Percentiles rank a stretch among this genome's conserved stretches.
Evolutionary conservation across 257 asterid genomes (phyloP).

Genomic region (Solanum bukasovii): DNA sequence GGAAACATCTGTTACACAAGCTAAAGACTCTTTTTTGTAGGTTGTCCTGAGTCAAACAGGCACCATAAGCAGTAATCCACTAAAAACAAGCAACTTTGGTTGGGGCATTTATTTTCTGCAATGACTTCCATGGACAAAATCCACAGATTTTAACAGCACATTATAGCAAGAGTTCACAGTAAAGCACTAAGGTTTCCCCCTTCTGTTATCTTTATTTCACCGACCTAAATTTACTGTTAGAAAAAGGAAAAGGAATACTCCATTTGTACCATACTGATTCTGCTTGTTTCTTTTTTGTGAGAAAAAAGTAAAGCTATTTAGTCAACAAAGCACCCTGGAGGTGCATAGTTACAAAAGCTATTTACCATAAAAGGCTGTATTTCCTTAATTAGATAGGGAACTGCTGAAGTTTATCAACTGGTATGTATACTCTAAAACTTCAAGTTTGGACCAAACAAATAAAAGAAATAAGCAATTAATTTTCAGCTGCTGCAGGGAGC

Average conservation of each 20-base stretch:
- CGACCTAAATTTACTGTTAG: not conserved
- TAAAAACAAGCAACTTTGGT: not conserved
- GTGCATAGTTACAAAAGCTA: not conserved
- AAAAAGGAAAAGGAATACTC: not conserved
- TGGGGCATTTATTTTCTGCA: not conserved
- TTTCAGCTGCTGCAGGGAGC: not conserved
- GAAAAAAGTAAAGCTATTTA: not conserved
- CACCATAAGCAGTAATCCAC: not conserved
- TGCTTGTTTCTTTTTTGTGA: not conserved
- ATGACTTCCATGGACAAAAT: not conserved
- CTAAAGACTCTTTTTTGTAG: not conserved
- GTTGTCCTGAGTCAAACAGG: not conserved
- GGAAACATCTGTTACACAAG: not conserved
- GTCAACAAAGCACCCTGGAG: not conserved
- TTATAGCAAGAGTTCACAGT: not conserved
- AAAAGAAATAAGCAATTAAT: not conserved
- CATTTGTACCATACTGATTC: not conserved
- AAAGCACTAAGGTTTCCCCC: not conserved
- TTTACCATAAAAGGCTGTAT: not conserved
- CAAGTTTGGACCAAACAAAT: not conserved
- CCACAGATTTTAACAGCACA: not conserved
- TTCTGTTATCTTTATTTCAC: not conserved
- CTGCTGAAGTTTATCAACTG: not conserved
- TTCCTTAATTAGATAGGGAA: not conserved
- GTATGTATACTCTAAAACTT: not conserved